A percentile compares a stretch with the other conserved stretches of the same genome.
Evolutionary conservation across 352 stramenopile genomes (phyloP).

Genomic region (Globisporangium emineosum): DNA sequence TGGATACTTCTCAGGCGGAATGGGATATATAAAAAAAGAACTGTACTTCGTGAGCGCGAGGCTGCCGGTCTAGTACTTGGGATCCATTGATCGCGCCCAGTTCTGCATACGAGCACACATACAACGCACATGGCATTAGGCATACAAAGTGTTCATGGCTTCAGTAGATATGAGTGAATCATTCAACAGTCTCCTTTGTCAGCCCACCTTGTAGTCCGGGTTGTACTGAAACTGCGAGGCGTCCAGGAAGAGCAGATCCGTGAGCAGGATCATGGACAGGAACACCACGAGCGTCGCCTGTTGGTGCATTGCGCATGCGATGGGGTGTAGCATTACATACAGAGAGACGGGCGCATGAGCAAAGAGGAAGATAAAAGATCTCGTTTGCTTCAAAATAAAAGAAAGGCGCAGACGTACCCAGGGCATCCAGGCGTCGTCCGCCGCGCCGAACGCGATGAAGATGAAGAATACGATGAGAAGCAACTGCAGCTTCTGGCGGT

Average conservation of each 20-base stretch:
- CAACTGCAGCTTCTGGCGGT: slow-evolving; percentile 75
- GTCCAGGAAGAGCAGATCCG: slow-evolving; percentile 74
- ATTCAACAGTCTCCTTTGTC: not conserved
- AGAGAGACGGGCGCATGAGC: not conserved
- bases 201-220: slow-evolving; percentile 75
- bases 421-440: slow-evolving; percentile 73
- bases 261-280: slow-evolving; percentile 64
- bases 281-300: slow-evolving; percentile 79
- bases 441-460: slow-evolving; percentile 75
- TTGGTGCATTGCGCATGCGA: not conserved
- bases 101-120: slow-evolving; percentile 33
- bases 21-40: slow-evolving; percentile 9
- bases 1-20: not conserved
- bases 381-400: not conserved
- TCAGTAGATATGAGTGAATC: not conserved
- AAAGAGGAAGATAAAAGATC: slow-evolving; percentile 13
- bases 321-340: not conserved
- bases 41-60: not conserved
- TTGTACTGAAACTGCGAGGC: slow-evolving; percentile 77
- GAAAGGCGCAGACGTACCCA: slow-evolving; percentile 42
- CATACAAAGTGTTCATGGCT: not conserved
- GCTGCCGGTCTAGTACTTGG: slow-evolving; percentile 51
- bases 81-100: slow-evolving; percentile 71
- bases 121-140: not conserved
- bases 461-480: slow-evolving; percentile 82